phyloP scores from a whole-genome alignment of 1,139 yeast genomes.

The Sugiyamaella grinbergsii region DNA sequence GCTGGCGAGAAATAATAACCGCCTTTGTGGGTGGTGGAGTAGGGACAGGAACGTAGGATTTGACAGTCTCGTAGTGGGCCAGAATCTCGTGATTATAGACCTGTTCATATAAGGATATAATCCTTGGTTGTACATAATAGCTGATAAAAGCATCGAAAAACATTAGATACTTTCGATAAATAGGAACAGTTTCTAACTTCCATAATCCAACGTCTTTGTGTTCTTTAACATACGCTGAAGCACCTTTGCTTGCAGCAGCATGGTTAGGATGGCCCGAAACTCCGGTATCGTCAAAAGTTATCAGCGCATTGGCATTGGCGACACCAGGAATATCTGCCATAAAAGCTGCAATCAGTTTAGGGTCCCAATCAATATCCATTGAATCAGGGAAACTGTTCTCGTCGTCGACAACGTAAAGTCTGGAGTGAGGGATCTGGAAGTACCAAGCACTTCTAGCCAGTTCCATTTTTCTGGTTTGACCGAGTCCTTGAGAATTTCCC shows the following conservation, averaged over 20 bases:
- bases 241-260: slow-evolving; percentile 63
- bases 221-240: slow-evolving; percentile 35
- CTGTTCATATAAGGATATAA: not conserved
- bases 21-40: slow-evolving; percentile 8
- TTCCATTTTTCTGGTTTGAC: slow-evolving; percentile 62
- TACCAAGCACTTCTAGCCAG: slow-evolving; percentile 64
- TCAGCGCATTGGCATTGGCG: slow-evolving; percentile 46
- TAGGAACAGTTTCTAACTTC: slow-evolving; percentile 43
- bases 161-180: slow-evolving; percentile 43
- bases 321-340: slow-evolving; percentile 34
- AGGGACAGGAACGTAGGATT: slow-evolving; percentile 11
- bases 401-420: slow-evolving; percentile 54
- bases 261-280: slow-evolving; percentile 89
- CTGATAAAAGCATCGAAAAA: slow-evolving; percentile 39
- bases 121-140: slow-evolving; percentile 21
- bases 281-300: slow-evolving; percentile 84
- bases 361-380: slow-evolving; percentile 70
- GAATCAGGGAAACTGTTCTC: slow-evolving; percentile 59
- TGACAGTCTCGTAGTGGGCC: not conserved
- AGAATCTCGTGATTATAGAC: slow-evolving; percentile 2
- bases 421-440: slow-evolving; percentile 42
- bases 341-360: slow-evolving; percentile 46
- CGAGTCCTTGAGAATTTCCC: slow-evolving; percentile 79
- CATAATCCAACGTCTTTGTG: slow-evolving; percentile 25
- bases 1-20: slow-evolving; percentile 21